These are phyloP conservation scores for Taxawa tesnikishii DNA, from an alignment of 2,329 filamentous ascomycete species.

Conservation along the genomic window DNA sequence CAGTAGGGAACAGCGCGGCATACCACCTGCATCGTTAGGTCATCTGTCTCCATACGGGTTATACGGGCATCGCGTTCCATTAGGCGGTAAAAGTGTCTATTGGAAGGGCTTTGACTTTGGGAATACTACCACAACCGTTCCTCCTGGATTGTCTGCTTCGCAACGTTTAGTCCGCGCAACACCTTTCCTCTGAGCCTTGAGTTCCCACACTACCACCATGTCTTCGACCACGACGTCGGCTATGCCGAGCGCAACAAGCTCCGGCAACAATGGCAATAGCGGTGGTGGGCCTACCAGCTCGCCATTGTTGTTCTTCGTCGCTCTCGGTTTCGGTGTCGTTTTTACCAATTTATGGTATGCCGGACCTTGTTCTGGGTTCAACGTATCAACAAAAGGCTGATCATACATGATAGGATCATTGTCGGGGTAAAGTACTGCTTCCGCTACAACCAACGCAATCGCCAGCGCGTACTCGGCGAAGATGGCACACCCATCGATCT, in stretches of 20 bases:
- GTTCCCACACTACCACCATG: conserved; percentile 2
- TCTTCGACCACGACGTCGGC: conserved; percentile 8
- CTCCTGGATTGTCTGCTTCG: too few relatives aligned
- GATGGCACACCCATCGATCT: conserved; percentile 77
- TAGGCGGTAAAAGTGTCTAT: too few relatives aligned
- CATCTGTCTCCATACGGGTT: too few relatives aligned
- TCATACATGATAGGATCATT: conserved; percentile 88
- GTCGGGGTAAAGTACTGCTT: conserved; percentile 99
- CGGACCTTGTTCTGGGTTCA: not conserved
- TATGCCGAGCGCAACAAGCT: conserved; percentile 9
- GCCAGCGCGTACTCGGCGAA: conserved; percentile 63
- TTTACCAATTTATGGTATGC: conserved; percentile 96
- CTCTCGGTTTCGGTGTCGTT: conserved; percentile 91
- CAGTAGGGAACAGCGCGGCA: too few relatives aligned
- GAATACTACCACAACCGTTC: too few relatives aligned
- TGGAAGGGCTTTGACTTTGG: too few relatives aligned
- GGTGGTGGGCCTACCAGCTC: conserved; percentile 49
- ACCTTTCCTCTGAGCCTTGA: too few relatives aligned
- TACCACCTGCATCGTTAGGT: too few relatives aligned
- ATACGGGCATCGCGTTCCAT: too few relatives aligned
- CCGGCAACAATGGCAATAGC: conserved; percentile 16
- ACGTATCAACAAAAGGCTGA: too few relatives aligned
- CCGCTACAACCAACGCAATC: conserved; percentile 89
- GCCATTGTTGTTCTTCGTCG: conserved; percentile 82
- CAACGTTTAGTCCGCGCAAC: too few relatives aligned